Percentiles rank a stretch among this genome's conserved stretches.
These are phyloP conservation scores for Microthlaspi erraticum DNA, from an alignment of 345 rosid genomes.

Conservation along the genomic window DNA sequence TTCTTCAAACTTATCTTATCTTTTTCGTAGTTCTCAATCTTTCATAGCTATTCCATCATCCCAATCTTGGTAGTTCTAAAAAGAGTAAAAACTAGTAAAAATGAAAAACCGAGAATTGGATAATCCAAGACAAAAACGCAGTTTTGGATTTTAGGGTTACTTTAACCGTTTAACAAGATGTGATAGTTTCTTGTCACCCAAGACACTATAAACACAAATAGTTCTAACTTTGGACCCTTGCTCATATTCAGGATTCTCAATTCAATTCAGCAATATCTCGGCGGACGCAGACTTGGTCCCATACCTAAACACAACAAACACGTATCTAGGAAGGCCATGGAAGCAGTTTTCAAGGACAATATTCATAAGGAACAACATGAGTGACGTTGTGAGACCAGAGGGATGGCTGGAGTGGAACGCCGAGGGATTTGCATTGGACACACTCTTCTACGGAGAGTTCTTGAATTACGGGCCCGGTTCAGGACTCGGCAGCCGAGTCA, in stretches of 20 bases:
- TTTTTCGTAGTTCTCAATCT: not conserved
- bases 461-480: constrained; percentile 75
- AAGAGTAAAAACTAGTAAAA: not conserved
- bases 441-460: constrained; percentile 78
- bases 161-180: not conserved
- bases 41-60: not conserved
- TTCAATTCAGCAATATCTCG: constrained; percentile 83
- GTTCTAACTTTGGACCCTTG: not conserved
- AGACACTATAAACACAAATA: not conserved
- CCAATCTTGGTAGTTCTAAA: not conserved
- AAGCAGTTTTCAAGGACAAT: constrained; percentile 78
- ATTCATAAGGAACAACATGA: constrained; percentile 69
- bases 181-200: constrained; percentile 2
- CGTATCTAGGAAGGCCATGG: constrained; percentile 96
- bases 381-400: constrained; percentile 60
- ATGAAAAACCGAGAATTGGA: not conserved
- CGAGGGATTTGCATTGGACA: constrained; percentile 58
- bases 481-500: constrained; percentile 55
- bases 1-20: constrained; percentile 9
- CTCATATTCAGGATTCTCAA: constrained; percentile 67
- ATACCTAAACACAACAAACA: constrained; percentile 51
- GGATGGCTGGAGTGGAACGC: constrained; percentile 93
- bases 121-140: constrained; percentile 49
- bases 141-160: constrained; percentile 37
- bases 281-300: constrained; percentile 69